Base-by-base conservation (phyloP, 2,329 filamentous ascomycete species). In the Alternaria sp. region DNA sequence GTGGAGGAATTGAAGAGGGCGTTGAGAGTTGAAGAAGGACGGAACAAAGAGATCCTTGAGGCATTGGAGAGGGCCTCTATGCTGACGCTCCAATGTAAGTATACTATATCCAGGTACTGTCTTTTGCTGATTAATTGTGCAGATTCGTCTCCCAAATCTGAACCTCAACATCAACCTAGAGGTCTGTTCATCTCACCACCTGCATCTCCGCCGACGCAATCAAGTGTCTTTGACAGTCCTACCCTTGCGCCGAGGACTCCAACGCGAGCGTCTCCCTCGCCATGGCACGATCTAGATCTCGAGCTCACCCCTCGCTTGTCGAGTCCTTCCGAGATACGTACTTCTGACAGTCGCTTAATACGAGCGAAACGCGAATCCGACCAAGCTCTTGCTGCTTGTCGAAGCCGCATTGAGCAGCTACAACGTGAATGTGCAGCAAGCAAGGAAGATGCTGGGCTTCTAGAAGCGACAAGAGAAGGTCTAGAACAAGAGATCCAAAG, bases 11-110 rank as follows among this genome's bases (percentile, higher is more conserved):
- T 79, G 46, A 75, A 66, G 54, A 66, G 72, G 54, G 71, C 70
- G 24, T 57, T 76, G 61, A 64, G 66, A 47, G 64, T 76, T 11
- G 75, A 78, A 56, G 75, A 79, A 59, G 68, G 64, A n/a, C 68
- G 74, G 57, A 79, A 78, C 59, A 70, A 67, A 56, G 75, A 79
- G 48, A 77, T 79, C 32, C 65, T 79, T 20, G 71, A 77, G 54
- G 75, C 71, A 18, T 30, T 79, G 51, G 77, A 79, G 59, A 72
- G 69, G 58, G 73, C 73, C 56, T 74, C 75, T 1, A 74, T 72
- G 72, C 59, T 78, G 61, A 78, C 77, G n/a, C 59, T 78, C 24
- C 74, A 78, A 63, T 78, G 76, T 75, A 62, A 64, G 73, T 69
- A 14, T 22, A 36, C 34, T 30, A 0, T 11, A 14, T 30, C 3